These are phyloP conservation scores for Aspergillus neotritici DNA, from an alignment of 2,329 filamentous ascomycete species.

Conservation along the genomic window DNA sequence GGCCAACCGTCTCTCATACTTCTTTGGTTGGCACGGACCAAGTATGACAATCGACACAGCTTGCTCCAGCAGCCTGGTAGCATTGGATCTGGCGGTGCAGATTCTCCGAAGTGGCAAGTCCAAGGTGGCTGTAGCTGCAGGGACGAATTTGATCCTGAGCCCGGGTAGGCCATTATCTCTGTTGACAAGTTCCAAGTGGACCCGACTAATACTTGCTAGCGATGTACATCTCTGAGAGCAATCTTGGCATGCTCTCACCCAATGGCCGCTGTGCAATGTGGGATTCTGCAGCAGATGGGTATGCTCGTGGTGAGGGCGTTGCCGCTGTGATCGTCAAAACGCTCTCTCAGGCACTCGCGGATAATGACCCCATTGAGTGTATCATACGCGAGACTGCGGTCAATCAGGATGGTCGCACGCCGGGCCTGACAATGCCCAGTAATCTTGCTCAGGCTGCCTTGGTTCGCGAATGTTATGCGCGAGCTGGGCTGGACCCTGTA, in stretches of 20 bases:
- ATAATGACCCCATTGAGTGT: constrained; percentile 39
- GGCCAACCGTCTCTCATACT: constrained; percentile 28
- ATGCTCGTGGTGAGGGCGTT: constrained; percentile 48
- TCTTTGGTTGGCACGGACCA: constrained; percentile 34
- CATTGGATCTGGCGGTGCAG: constrained; percentile 20
- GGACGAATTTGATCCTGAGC: constrained; percentile 23
- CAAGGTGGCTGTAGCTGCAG: constrained; percentile 20
- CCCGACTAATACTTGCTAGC: too few species aligned
- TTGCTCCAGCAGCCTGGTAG: constrained; percentile 32
- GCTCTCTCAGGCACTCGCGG: constrained; percentile 41
- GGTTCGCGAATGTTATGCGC: constrained; percentile 32
- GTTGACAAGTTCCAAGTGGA: constrained; percentile 1
- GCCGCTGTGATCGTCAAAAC: constrained; percentile 47
- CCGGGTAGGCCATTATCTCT: constrained; percentile 9
- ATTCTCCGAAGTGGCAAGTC: constrained; percentile 16
- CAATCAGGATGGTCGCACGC: constrained; percentile 29
- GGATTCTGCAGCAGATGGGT: constrained; percentile 42
- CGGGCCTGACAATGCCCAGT: constrained; percentile 28
- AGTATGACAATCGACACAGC: constrained; percentile 37
- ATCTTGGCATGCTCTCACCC: constrained; percentile 41
- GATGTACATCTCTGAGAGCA: constrained; percentile 15
- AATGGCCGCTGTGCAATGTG: constrained; percentile 46
- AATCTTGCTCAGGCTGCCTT: constrained; percentile 31
- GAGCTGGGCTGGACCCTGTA: constrained; percentile 29
- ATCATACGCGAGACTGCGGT: constrained; percentile 26